Conservation (phyloP, 1,139 yeast genomes). For the Geotrichum histeridarum region DNA sequence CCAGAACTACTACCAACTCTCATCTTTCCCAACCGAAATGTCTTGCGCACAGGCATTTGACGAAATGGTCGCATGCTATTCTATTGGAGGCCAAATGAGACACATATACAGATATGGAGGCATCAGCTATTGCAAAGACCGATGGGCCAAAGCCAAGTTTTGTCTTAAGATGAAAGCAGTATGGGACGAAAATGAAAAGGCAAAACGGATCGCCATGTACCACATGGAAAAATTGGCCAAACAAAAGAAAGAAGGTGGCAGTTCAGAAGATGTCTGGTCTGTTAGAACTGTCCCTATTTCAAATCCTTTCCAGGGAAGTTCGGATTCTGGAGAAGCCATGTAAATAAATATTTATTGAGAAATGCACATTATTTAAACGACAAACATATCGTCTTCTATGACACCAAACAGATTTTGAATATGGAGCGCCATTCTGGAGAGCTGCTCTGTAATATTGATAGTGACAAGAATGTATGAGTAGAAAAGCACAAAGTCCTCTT, state of each 20-base stretch:
- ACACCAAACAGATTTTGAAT: conserved; percentile 61
- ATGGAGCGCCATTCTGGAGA: conserved; percentile 51
- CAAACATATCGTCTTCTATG: conserved; percentile 51
- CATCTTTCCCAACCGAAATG: conserved; percentile 44
- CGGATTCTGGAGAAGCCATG: background rate
- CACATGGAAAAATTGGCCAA: conserved; percentile 60
- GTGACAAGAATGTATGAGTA: conserved; percentile 74
- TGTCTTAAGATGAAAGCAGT: conserved; percentile 58
- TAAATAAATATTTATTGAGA: background rate
- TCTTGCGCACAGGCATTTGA: conserved; percentile 78
- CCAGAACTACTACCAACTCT: conserved; percentile 14
- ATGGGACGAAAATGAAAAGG: conserved; percentile 46
- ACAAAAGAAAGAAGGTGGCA: conserved; percentile 55
- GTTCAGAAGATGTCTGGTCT: conserved; percentile 75
- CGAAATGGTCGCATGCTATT: conserved; percentile 77
- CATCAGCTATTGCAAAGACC: conserved; percentile 62
- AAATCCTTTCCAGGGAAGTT: conserved; percentile 31
- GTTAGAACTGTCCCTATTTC: conserved; percentile 41
- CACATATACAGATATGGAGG: conserved; percentile 79
- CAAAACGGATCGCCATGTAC: conserved; percentile 57
- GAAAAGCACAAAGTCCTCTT: conserved; percentile 67
- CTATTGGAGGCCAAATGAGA: conserved; percentile 82
- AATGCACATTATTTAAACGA: background rate
- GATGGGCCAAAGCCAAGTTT: conserved; percentile 73
- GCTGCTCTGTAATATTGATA: conserved; percentile 58